Evolutionary conservation across 2,329 filamentous ascomycete genomes (phyloP).

Genomic region (Eurotiales sp.): DNA sequence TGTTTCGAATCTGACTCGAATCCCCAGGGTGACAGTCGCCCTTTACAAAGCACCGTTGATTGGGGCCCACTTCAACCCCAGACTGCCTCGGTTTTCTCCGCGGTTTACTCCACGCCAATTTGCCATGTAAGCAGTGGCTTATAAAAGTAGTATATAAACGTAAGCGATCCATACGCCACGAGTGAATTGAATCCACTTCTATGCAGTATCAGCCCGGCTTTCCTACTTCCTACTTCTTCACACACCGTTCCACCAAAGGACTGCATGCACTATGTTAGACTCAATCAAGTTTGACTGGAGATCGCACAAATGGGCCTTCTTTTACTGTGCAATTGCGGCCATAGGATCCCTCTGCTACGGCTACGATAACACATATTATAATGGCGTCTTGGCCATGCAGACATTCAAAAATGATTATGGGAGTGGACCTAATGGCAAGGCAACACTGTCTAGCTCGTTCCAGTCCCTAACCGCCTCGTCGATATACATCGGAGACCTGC

Average conservation of each 20-base stretch:
- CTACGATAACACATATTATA: conserved; percentile 1
- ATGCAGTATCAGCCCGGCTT: too few relatives aligned
- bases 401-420: neutral
- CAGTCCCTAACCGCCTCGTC: neutral
- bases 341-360: neutral
- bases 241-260: neutral
- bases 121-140: neutral
- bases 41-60: neutral
- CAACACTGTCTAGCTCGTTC: conserved; percentile 1
- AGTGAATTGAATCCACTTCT: neutral
- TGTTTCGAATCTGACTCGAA: too few relatives aligned
- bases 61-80: neutral
- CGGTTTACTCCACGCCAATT: neutral
- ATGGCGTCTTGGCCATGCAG: neutral
- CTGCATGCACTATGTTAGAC: neutral
- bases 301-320: neutral
- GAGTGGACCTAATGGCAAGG: neutral
- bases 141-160: neutral
- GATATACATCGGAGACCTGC: neutral
- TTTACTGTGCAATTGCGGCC: conserved; percentile 1
- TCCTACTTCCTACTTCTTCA: too few relatives aligned
- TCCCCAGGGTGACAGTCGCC: neutral
- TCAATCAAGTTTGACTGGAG: neutral
- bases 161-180: neutral
- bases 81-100: neutral